Base-by-base conservation (phyloP, 306 rosid genomes). In the Prunus armeniaca region DNA sequence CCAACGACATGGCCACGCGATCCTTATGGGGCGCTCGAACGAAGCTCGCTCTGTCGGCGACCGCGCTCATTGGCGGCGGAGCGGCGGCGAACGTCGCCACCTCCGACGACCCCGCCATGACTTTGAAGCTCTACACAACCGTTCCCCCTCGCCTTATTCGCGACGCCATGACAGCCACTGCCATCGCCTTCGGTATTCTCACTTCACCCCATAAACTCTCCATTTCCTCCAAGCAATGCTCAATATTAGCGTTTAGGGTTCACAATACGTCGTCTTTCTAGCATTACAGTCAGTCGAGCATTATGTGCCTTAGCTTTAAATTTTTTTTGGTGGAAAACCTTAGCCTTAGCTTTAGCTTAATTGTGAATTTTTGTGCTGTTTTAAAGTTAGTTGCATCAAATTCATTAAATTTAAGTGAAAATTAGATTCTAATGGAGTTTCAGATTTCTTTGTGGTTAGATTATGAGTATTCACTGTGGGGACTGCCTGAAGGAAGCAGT, bases 401-500 rank as follows among this genome's bases (percentile, higher is more conserved):
- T 62, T 62, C 4, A 32, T 27, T 15, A 62, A 15, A 7, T 28
- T 62, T 15, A 8, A 62, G 41, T 28, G 43, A 62, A 80, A 80
- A 52, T 15, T 67, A 30, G 14, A 56, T 46, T 76, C 17, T 76
- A 65, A 77, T 58, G 12, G 52, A 51, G 32, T 67, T 13, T 43
- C 71, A 24, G 24, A 71, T 50, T 72, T 64, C 34, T 6, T 58
- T 67, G 15, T 87, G 30, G 32, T 67, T 86, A 95, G 98, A 95
- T 81, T 95, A 92, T 64, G 96, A 92, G 72, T 92, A 89, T 81
- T 88, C 97, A 9, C 82, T 95, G 41, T 81, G 89, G 96, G 95
- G 97, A 75, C 68, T 89, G 52, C 70, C 86, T 1, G 97, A 89
- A 81, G 98, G 90, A 73, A 92, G 98, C 83, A 73, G 6, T 61